phyloP scores from a whole-genome alignment of 2,329 filamentous ascomycete genomes.

The Alternaria novae-zelandiae region DNA sequence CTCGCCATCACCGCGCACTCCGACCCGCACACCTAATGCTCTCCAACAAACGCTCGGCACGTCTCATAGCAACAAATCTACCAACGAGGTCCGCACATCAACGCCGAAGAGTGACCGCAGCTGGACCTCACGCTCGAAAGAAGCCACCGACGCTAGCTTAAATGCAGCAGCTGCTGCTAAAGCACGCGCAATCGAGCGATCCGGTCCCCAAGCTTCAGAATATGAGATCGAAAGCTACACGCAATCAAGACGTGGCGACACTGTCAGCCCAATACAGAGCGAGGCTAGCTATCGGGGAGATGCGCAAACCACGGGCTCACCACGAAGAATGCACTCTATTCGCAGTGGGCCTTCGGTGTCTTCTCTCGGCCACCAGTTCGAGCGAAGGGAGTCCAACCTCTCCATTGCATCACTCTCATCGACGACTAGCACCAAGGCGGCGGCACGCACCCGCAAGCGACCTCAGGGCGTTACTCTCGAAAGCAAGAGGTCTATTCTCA shows the following conservation, averaged over 20 bases:
- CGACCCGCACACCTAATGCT: conserved; percentile 65
- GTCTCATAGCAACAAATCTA: conserved; percentile 66
- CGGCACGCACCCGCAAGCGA: conserved; percentile 60
- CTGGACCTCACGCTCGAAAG: conserved; percentile 45
- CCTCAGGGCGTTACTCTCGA: conserved; percentile 61
- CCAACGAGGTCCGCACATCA: conserved; percentile 57
- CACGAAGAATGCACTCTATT: conserved; percentile 58
- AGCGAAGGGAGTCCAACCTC: conserved; percentile 58
- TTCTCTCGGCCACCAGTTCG: conserved; percentile 65
- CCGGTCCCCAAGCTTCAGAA: conserved; percentile 43
- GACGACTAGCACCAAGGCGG: conserved; percentile 63
- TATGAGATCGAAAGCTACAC: conserved; percentile 45
- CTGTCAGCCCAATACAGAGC: conserved; percentile 86
- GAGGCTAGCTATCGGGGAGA: conserved; percentile 74
- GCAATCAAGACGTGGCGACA: conserved; percentile 58
- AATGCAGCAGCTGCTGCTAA: conserved; percentile 49
- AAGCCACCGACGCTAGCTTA: conserved; percentile 27
- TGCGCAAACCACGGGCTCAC: conserved; percentile 26
- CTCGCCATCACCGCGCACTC: conserved; percentile 67
- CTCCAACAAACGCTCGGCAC: conserved; percentile 68
- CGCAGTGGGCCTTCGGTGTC: conserved; percentile 59
- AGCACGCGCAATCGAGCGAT: conserved; percentile 43
- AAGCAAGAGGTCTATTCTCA: conserved; percentile 57
- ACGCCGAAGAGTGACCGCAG: conserved; percentile 55
- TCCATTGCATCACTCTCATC: conserved; percentile 67